Evolutionary conservation across 2,329 filamentous ascomycete species (phyloP), one percentile per base, ranked within the genome.

Genomic region (Dichotomopilus funicola): DNA sequence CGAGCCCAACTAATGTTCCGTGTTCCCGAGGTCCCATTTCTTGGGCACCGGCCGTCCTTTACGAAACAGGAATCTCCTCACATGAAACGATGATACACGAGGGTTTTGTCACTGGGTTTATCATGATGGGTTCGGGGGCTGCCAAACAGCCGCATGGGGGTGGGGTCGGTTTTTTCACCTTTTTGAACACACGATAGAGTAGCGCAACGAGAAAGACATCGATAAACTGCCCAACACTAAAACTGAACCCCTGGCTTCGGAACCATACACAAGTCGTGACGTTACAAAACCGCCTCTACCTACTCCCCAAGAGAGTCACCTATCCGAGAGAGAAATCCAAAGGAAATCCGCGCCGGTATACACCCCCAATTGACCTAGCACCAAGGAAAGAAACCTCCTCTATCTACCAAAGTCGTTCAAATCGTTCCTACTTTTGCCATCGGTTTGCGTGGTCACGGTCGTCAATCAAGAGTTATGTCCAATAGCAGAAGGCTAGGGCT

Each of bases 401-500:
- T 51, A 48, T 27, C 53, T 53, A 44, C 54, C 54, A 41, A 43
- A 43, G 27, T 61, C 61, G 56, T 61, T 50, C 53, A 33, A 43
- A 34, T 46, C 38, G 48, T 41, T 55, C 41, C 60, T 59, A 42
- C 50, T 51, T 49, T 55, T 51, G 60, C 54, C 57, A 62, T 61
- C 51, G 61, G 60, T 58, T 59, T 55, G 60, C 54, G 53, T 61
- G 58, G 49, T 49, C 47, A 44, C 37, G 45, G 11, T 13, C 33
- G 6, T 42, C 13, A 35, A 55, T 66, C 61, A 57, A 65, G 9
- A 63, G 57, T 64, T 64, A 57, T 63, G 48, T 62, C 62, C 61
- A 62, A 62, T 62, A 55, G 63, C 60, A 55, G 46, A 60, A 49
- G 62, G 56, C 59, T 53, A 51, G 51, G 47, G 54, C 53, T 57